These are phyloP conservation scores for Fusarium nodosum DNA, from an alignment of 2,329 filamentous ascomycete genomes.

Conservation along the genomic window DNA sequence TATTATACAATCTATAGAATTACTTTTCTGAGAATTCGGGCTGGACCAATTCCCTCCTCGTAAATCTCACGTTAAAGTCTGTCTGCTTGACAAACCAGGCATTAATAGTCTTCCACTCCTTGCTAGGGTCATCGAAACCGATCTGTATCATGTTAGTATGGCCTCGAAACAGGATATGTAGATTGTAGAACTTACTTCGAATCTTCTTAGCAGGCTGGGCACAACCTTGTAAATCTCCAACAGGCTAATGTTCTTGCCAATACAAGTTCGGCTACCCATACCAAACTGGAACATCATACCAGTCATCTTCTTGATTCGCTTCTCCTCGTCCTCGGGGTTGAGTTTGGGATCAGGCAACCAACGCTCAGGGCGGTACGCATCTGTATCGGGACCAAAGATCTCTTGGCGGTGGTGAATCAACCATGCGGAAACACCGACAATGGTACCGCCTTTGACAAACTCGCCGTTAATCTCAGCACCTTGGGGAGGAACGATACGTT, in stretches of 20 bases:
- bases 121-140: conserved; percentile 64
- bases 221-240: conserved; percentile 75
- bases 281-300: conserved; percentile 70
- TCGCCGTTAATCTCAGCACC: conserved; percentile 74
- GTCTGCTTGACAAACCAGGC: conserved; percentile 74
- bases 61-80: conserved; percentile 65
- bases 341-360: conserved; percentile 66
- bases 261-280: conserved; percentile 77
- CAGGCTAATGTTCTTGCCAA: conserved; percentile 75
- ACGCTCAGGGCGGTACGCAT: conserved; percentile 76
- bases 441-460: conserved; percentile 76
- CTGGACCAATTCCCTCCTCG: conserved; percentile 59
- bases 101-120: conserved; percentile 71
- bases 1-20: conserved; percentile 1
- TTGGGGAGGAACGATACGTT: conserved; percentile 76
- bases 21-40: conserved; percentile 45
- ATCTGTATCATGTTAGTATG: conserved; percentile 57
- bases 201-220: conserved; percentile 54
- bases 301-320: conserved; percentile 52
- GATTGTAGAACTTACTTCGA: conserved; percentile 30
- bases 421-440: conserved; percentile 82
- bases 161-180: rapidly evolving
- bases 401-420: conserved; percentile 76
- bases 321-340: conserved; percentile 59
- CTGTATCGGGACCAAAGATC: conserved; percentile 76